These are phyloP conservation scores for Chaetoscypha palmicola DNA, from an alignment of 2,329 filamentous ascomycete species.

Conservation along the genomic window DNA sequence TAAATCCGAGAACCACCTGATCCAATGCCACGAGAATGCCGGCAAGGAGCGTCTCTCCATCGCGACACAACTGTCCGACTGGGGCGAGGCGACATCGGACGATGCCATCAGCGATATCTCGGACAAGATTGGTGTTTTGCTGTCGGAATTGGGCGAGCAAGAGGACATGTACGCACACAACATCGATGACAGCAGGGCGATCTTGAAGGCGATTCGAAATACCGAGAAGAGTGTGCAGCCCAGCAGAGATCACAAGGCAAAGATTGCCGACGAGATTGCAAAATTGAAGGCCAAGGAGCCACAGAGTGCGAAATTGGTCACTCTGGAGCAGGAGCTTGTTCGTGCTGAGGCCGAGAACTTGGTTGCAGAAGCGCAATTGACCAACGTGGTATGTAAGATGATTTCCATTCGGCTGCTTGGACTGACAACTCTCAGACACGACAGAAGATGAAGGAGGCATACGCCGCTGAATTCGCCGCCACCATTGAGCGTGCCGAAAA, in stretches of 20 bases:
- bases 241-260: conserved; percentile 75
- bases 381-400: conserved; percentile 67
- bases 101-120: conserved; percentile 82
- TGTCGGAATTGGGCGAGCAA: conserved; percentile 89
- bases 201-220: conserved; percentile 89
- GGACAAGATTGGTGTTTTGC: conserved; percentile 89
- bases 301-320: conserved; percentile 69
- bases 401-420: neutral
- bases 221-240: conserved; percentile 95
- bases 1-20: conserved; percentile 88
- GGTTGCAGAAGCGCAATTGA: conserved; percentile 92
- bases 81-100: conserved; percentile 88
- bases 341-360: conserved; percentile 92
- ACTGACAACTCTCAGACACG: conserved; percentile 56
- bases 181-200: conserved; percentile 73
- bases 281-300: conserved; percentile 90
- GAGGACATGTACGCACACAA: conserved; percentile 83
- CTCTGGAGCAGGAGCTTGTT: conserved; percentile 92
- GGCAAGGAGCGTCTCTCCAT: conserved; percentile 78
- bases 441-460: conserved; percentile 93
- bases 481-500: conserved; percentile 96
- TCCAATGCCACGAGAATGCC: conserved; percentile 76
- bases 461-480: conserved; percentile 78
- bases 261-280: conserved; percentile 88
- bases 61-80: conserved; percentile 87